Conservation (phyloP, 2,329 filamentous ascomycete genomes). For the Aspergillus tubingensis region DNA sequence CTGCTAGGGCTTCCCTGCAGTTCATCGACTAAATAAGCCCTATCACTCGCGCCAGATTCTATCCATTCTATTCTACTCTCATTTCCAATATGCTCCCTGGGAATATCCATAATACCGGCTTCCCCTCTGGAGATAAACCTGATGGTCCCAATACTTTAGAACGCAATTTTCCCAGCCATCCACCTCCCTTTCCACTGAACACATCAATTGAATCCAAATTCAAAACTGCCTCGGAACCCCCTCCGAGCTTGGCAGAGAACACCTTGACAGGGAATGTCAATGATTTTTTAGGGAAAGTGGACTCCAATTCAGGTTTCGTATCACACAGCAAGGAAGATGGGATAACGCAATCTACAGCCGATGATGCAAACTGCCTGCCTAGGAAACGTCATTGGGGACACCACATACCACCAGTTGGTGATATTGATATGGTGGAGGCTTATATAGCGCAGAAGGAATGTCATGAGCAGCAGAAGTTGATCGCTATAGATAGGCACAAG, state of each 20-base stretch:
- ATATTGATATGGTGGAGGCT: not conserved
- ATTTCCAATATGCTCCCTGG: not conserved
- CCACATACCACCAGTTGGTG: not conserved
- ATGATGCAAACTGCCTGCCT: not conserved
- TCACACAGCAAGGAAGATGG: not conserved
- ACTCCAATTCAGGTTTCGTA: not conserved
- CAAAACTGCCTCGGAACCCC: not conserved
- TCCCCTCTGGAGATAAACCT: not conserved
- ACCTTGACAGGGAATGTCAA: not conserved
- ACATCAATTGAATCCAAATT: not conserved
- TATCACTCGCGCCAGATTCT: not conserved
- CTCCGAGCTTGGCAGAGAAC: not conserved
- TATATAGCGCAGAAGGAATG: not conserved
- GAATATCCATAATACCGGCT: too few relatives aligned
- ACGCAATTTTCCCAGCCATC: not conserved
- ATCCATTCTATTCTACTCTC: not conserved
- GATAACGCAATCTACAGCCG: not conserved
- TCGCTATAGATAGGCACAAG: slow-evolving; percentile 21
- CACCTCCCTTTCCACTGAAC: not conserved
- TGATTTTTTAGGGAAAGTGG: too few relatives aligned
- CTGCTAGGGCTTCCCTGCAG: not conserved
- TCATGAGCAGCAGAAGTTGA: slow-evolving; percentile 16
- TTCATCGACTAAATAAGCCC: not conserved
- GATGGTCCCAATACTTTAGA: not conserved
- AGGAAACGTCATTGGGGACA: not conserved